A percentile compares a stretch with the other conserved stretches of the same genome.
Evolutionary conservation across 2,329 filamentous ascomycete genomes (phyloP).

Genomic region (Tolypocladium guangdongense): DNA sequence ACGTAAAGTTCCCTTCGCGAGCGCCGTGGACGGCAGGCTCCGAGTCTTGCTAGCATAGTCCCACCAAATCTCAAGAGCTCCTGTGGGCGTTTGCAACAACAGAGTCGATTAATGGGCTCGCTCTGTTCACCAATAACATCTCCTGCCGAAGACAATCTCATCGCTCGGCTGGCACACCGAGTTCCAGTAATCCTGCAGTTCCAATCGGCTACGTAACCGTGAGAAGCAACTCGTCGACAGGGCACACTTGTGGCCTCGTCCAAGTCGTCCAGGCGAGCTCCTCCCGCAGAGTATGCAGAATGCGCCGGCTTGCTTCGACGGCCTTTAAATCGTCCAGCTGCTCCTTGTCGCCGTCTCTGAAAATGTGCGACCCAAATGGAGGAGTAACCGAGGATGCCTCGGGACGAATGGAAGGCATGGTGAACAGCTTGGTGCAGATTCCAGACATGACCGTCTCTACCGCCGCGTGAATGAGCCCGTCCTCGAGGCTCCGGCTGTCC

Average conservation of each 20-base stretch:
- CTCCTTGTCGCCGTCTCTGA: background rate
- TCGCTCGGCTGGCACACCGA: constrained; percentile 19
- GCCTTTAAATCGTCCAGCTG: constrained; percentile 9
- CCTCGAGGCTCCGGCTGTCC: constrained; percentile 25
- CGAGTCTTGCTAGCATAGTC: background rate
- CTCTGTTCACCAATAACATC: constrained; percentile 10
- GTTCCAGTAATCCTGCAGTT: constrained; percentile 37
- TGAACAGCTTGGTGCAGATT: constrained; percentile 26
- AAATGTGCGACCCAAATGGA: background rate
- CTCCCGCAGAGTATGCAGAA: constrained; percentile 24
- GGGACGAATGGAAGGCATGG: background rate
- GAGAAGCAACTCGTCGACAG: constrained; percentile 42
- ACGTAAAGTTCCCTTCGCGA: background rate
- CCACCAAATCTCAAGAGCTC: no score
- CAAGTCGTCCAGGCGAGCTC: constrained; percentile 49
- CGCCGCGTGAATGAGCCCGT: constrained; percentile 33
- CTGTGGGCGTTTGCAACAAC: no score
- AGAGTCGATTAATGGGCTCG: background rate
- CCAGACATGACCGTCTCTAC: constrained; percentile 24
- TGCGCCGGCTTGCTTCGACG: constrained; percentile 6
- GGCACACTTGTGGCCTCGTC: constrained; percentile 45
- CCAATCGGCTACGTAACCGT: constrained; percentile 55
- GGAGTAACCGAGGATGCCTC: background rate
- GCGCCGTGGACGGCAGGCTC: background rate
- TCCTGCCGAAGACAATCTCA: constrained; percentile 9